phyloP scores from a whole-genome alignment of 2,329 filamentous ascomycete species.

The Pseudocercospora ulei region DNA sequence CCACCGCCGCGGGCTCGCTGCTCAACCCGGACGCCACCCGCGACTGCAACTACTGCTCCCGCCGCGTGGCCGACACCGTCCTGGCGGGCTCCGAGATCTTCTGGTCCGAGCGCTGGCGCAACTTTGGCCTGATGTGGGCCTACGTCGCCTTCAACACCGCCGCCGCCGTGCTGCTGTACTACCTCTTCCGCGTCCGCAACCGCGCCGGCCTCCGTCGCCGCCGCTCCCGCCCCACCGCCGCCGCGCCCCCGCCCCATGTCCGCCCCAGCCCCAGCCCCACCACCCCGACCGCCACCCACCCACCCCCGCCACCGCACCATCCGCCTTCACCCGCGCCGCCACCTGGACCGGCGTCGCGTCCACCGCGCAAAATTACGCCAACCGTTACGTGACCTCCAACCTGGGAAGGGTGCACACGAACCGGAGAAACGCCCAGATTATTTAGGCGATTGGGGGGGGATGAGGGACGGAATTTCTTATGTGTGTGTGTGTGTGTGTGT shows the following conservation, averaged over 20 bases:
- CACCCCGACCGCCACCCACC: too few species aligned
- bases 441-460: slow-evolving; percentile 3
- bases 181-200: slow-evolving; percentile 49
- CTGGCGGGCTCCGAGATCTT: slow-evolving; percentile 37
- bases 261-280: too few species aligned
- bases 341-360: slow-evolving; percentile 9
- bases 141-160: slow-evolving; percentile 56
- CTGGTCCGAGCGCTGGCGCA: slow-evolving; percentile 52
- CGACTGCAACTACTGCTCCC: slow-evolving; percentile 45
- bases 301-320: too few species aligned
- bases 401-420: slow-evolving; percentile 18
- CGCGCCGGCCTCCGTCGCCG: too few species aligned
- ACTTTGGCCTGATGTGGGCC: slow-evolving; percentile 60
- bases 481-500: neutral
- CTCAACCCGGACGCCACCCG: slow-evolving; percentile 39
- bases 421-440: slow-evolving; percentile 19
- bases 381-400: slow-evolving; percentile 18
- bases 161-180: slow-evolving; percentile 53
- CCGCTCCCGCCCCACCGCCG: too few species aligned
- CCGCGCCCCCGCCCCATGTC: neutral
- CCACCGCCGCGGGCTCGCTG: slow-evolving; percentile 36
- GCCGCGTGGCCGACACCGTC: slow-evolving; percentile 42
- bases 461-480: neutral
- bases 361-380: slow-evolving; percentile 7
- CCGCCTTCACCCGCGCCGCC: neutral